Evolutionary conservation across 352 stramenopile species (phyloP).

Genomic region (Globisporangium takayamanum): DNA sequence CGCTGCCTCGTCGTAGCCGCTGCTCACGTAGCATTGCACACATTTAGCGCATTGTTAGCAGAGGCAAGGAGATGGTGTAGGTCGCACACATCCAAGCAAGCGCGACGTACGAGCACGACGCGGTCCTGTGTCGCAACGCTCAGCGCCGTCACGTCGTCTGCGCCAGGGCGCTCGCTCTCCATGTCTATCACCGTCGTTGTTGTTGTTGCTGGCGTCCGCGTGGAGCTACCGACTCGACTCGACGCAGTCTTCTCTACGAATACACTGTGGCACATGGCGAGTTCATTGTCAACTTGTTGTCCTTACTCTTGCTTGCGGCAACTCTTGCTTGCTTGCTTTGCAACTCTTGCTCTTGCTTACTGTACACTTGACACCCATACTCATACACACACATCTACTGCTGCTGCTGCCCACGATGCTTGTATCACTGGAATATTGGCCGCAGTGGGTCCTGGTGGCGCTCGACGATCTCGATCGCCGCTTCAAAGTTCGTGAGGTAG

Average conservation of each 20-base stretch:
- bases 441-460: constrained; percentile 33
- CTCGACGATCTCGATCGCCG: constrained; percentile 51
- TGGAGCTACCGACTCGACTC: no score
- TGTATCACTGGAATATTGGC: constrained; percentile 21
- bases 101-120: constrained; percentile 31
- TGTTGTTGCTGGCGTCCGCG: no score
- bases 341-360: neutral
- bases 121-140: constrained; percentile 21
- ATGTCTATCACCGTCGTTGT: no score
- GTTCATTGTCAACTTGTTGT: no score
- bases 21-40: constrained; percentile 4
- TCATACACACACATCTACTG: neutral
- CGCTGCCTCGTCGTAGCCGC: constrained; percentile 28
- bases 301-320: no score
- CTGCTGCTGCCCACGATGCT: neutral
- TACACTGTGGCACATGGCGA: no score
- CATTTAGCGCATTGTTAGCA: neutral
- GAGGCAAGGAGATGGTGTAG: neutral
- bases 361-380: neutral
- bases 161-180: neutral
- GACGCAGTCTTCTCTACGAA: no score
- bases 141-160: constrained; percentile 28
- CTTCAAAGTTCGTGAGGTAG: constrained; percentile 67
- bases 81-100: neutral
- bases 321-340: no score